phyloP scores from a whole-genome alignment of 2,329 filamentous ascomycete genomes.

The Celoporthe dispersa region DNA sequence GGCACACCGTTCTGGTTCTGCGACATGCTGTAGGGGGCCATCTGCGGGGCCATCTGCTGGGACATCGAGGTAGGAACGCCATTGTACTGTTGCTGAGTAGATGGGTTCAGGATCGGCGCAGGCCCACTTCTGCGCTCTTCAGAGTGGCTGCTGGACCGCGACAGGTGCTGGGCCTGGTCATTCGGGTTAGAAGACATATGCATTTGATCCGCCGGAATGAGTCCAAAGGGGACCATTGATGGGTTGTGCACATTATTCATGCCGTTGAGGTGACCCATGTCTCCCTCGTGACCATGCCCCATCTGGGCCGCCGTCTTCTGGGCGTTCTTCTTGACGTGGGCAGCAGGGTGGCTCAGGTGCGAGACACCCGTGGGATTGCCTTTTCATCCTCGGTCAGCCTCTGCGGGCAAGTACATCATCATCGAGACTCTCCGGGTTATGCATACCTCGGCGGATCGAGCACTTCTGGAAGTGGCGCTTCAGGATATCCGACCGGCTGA shows the following conservation, averaged over 20 bases:
- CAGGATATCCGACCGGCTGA: constrained; percentile 95
- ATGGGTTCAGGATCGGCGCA: constrained; percentile 55
- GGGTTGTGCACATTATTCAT: constrained; percentile 63
- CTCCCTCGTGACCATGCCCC: constrained; percentile 51
- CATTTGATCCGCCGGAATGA: constrained; percentile 58
- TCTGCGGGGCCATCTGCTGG: constrained; percentile 64
- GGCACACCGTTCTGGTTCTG: constrained; percentile 66
- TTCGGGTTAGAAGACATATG: constrained; percentile 55
- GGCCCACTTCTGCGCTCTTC: constrained; percentile 63
- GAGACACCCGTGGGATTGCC: constrained; percentile 82
- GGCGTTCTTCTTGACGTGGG: constrained; percentile 80
- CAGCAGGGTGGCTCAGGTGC: constrained; percentile 90
- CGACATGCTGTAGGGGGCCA: constrained; percentile 67
- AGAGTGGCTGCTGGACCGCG: constrained; percentile 62
- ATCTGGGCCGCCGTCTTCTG: constrained; percentile 59
- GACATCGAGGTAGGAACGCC: constrained; percentile 65
- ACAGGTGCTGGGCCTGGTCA: constrained; percentile 63
- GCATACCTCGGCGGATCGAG: constrained; percentile 73
- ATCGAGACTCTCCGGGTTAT: background rate
- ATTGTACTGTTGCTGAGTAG: constrained; percentile 58
- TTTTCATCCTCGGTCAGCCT: background rate
- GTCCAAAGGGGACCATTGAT: constrained; percentile 53
- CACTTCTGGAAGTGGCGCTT: constrained; percentile 99
- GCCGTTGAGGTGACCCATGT: constrained; percentile 61
- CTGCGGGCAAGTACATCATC: too few relatives aligned